Evolutionary conservation across 2,329 filamentous ascomycete genomes (phyloP), one percentile per base, ranked within the genome.

Genomic region (Lecanicillium sp.): DNA sequence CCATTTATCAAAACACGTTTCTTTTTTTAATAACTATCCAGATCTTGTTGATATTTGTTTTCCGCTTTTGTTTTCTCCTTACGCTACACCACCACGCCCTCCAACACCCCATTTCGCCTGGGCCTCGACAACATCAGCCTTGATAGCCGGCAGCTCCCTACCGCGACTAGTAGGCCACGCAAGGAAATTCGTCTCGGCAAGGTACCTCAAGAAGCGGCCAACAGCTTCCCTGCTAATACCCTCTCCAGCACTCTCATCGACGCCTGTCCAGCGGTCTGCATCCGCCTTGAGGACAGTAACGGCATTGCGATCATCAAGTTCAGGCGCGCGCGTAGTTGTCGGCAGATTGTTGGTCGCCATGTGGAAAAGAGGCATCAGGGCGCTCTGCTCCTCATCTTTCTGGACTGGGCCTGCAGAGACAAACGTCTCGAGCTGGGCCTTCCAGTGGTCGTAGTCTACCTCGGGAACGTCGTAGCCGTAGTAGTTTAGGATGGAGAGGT

Each of bases 381-480:
- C 53, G 36, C 47, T 41, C 49, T 58, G 51, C 37, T 57, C 53
- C 33, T 48, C 35, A 16, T 52, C 48, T 43, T 54, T 55, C 31
- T 54, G 45, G 16, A 46, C 25, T 28, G 37, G 36, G 33, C 48
- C 46, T 2, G 49, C 53, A 13, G 49, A 48, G 19, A 57, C 53
- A 40, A 49, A 56, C 18, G 43, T 46, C 41, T 57, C 51, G 4
- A 60, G 51, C 38, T 45, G 29, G 14, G 37, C 38, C 49, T 56
- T 57, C 54, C 56, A 58, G 12, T 52, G 44, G 2, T 51, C 46
- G 54, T 90, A 85, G 50, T 86, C 81, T 11, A 92, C 71, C 55
- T 85, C 83, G 0, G 83, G 82, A 0, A 85, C 83, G 31, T 59
- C 84, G 75, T 43, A 94, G 70, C 48, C 86, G 55, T 85, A 94